Evolutionary conservation across 345 rosid genomes (phyloP), one percentile per base, ranked within the genome.

Genomic region (Hypericum androsaemum): DNA sequence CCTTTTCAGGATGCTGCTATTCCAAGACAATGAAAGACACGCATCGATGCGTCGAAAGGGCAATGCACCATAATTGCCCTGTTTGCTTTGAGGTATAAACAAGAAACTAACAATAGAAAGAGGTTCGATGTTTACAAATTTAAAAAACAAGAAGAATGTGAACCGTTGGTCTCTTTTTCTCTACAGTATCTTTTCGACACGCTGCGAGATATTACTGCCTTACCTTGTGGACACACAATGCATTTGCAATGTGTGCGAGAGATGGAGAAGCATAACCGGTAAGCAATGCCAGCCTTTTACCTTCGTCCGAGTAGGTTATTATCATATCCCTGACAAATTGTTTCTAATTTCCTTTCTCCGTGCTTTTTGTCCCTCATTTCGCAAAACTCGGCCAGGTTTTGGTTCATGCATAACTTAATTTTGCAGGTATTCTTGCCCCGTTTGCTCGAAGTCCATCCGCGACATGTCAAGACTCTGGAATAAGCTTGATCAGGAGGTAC

Each of bases 401-500:
- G n/a, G n/a, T n/a, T n/a, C n/a, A n/a, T n/a, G n/a, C n/a, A n/a
- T 47, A 37, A 35, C 42, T 55, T 55, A 35, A 43, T 49, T 44
- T 53, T 52, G 40, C 74, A 89, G 97, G 58, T 89, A 81, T 53
- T 68, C 94, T 2, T 89, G 97, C 56, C 95, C 95, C 2, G 79
- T 89, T 54, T 89, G 97, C 76, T 86, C 84, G 0, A 89, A 83
- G 61, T 86, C 97, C 43, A 80, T 81, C 12, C 71, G 81, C 6
- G 81, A 89, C 64, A 76, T 86, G 97, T 69, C 94, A 12, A 56
- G 9, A n/a, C 40, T 77, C 56, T 89, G 97, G 95, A 75, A 52
- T 64, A 81, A 77, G 74, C 79, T 86, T 12, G 94, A 89, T 65
- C 69, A 81, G 71, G 94, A 86, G 94, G 97, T 89, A 66, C 47